phyloP scores from a whole-genome alignment of 768 basidiomycete genomes.

The Paxillus ammoniavirescens region DNA sequence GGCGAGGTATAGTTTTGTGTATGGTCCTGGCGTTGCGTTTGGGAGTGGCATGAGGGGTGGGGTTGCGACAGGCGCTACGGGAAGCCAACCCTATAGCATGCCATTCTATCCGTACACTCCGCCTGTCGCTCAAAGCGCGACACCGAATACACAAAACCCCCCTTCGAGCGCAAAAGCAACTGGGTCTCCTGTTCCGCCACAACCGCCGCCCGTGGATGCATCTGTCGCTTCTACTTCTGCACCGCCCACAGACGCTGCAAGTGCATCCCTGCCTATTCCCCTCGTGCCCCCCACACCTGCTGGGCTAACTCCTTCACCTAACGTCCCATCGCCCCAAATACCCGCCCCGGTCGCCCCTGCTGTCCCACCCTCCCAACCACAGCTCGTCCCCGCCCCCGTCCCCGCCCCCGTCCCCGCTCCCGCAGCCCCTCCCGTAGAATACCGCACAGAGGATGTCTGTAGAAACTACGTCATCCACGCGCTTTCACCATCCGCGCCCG shows the following conservation, averaged over 20 bases:
- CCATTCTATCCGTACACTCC: conserved; percentile 28
- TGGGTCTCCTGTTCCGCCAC: not conserved
- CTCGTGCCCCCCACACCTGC: not conserved
- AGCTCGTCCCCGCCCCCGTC: not conserved
- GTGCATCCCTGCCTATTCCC: not conserved
- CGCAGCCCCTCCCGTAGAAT: conserved; percentile 16
- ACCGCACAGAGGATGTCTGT: conserved; percentile 48
- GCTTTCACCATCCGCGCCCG: conserved; percentile 41
- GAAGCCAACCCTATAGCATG: conserved; percentile 23
- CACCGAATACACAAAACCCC: conserved; percentile 9
- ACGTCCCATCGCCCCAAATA: not conserved
- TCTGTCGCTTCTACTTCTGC: not conserved
- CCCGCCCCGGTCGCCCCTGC: not conserved
- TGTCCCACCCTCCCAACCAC: not conserved
- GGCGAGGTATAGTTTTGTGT: conserved; percentile 21
- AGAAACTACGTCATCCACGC: conserved; percentile 78
- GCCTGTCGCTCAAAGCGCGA: conserved; percentile 4
- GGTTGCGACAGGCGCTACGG: conserved; percentile 1
- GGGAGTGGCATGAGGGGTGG: not conserved
- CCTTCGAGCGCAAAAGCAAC: not conserved
- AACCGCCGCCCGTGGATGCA: not conserved
- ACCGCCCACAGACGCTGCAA: not conserved
- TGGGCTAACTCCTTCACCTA: conserved; percentile 1
- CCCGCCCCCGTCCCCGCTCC: conserved; percentile 8
- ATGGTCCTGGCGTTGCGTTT: conserved; percentile 7